Evolutionary conservation across 352 stramenopile genomes (phyloP), one percentile per base, ranked within the genome.

Genomic region (Phytopythium delawarense): DNA sequence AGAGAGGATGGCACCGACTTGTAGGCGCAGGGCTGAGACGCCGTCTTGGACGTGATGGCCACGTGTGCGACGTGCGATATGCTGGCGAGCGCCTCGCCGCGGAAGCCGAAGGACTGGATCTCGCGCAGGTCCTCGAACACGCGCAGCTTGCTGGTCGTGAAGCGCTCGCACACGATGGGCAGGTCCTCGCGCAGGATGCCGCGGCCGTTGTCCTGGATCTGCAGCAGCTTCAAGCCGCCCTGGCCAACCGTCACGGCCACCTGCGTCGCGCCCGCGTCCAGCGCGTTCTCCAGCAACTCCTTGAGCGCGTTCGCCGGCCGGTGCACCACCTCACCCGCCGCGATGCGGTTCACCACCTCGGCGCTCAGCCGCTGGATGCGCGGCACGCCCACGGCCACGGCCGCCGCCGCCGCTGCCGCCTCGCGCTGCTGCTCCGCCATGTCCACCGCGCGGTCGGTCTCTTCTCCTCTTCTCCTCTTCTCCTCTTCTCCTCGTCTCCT

Each of bases 211-310:
- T 99, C 96, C 65, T 97, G 84, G 65, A 99, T 98, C 67, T 98
- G 91, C 60, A 99, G 78, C 48, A 97, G 69, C 75, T 98, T 97
- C 28, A 98, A 73, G 0, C 96, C 96, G 40, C 96, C 96, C 49
- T 95, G 78, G 54, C 76, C 84, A 40, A 81, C 72, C 0, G 84
- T 89, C 25, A 98, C 79, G 1, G 74, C 71, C 63, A 98, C 89
- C 49, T 90, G 75, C 20, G 84, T 96, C 3, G 90, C 81, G 20
- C 91, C 91, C 15, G 98, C 97, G 78, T 99, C 98, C 39, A 99
- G 81, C 52, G 84, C 94, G 79, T 99, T 99, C 81, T 99, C 98
- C 48, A 99, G 72, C 16, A 99, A 74, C 78, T 99, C 98, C 71
- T 99, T 99, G 37, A 99, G 72, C 40, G 97, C 96, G 54, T 94